Percentiles rank a stretch among this genome's conserved stretches.
phyloP scores from a whole-genome alignment of 768 basidiomycete genomes.

The Mycena venus region DNA sequence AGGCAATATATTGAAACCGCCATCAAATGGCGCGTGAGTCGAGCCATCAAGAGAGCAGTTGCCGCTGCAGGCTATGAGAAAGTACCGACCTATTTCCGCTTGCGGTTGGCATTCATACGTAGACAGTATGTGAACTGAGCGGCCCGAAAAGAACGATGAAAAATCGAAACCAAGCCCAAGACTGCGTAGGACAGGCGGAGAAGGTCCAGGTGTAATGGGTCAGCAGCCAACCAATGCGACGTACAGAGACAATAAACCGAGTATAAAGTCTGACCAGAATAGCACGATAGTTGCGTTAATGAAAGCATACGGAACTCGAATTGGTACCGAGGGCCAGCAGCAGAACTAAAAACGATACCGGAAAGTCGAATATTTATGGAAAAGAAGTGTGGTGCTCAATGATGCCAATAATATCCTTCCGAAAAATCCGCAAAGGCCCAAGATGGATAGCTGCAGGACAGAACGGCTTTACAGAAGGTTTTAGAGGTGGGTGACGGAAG shows the following conservation, averaged over 20 bases:
- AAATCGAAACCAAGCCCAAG: neutral
- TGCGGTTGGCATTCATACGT: neutral
- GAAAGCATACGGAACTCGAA: neutral
- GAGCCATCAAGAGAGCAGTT: conserved; percentile 12
- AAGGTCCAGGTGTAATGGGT: neutral
- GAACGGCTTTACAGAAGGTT: neutral
- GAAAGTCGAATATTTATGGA: neutral
- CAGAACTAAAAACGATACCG: neutral
- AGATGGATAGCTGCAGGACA: neutral
- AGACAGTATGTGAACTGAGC: neutral
- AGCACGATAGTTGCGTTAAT: no score
- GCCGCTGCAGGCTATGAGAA: conserved; percentile 9
- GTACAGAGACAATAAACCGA: neutral
- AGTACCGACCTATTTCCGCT: conserved; percentile 32
- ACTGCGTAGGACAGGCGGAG: neutral
- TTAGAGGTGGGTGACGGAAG: neutral
- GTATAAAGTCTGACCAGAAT: neutral
- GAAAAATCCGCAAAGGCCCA: neutral
- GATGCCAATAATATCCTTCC: neutral
- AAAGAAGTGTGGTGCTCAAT: neutral
- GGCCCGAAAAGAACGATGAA: neutral
- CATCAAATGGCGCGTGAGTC: conserved; percentile 12
- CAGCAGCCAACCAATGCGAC: neutral
- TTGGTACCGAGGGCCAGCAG: neutral
- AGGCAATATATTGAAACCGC: conserved; percentile 15